phyloP scores from a whole-genome alignment of 192 early-diverging fungal genomes.

The Phlyctochytrium arcticum region DNA sequence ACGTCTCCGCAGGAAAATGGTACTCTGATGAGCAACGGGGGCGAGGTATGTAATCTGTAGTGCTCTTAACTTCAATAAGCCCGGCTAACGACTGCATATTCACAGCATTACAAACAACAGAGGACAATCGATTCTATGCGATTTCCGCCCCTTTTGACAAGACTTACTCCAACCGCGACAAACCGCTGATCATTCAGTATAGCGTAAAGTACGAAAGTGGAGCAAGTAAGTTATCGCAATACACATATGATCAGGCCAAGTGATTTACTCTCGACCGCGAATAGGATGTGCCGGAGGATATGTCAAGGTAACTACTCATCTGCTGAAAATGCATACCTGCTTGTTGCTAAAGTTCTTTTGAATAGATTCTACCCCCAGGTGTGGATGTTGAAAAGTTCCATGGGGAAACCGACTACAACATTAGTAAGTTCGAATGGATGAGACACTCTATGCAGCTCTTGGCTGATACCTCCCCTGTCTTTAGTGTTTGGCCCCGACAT shows the following conservation, averaged over 20 bases:
- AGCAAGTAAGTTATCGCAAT: not conserved
- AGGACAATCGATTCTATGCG: conserved; percentile 85
- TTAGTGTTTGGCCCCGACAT: conserved; percentile 54
- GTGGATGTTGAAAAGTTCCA: conserved; percentile 74
- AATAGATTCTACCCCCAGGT: conserved; percentile 62
- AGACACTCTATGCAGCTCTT: not conserved
- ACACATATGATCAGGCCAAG: no score
- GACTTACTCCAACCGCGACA: conserved; percentile 75
- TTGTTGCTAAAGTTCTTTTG: no score
- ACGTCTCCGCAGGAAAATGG: conserved; percentile 71
- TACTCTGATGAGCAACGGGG: conserved; percentile 62
- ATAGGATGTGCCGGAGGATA: conserved; percentile 88
- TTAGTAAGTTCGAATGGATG: conserved; percentile 31
- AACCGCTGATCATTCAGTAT: conserved; percentile 83
- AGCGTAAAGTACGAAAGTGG: conserved; percentile 79
- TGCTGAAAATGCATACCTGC: no score
- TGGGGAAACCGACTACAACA: conserved; percentile 67
- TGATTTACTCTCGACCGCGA: not conserved
- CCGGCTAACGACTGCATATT: no score
- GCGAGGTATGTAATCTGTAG: conserved; percentile 38
- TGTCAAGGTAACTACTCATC: conserved; percentile 61
- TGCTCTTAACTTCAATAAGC: not conserved
- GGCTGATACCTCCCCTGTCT: conserved; percentile 9
- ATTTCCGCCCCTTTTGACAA: conserved; percentile 70
- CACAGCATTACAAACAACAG: conserved; percentile 61